Evolutionary conservation across 257 asterid genomes (phyloP).

Genomic region (Solanum pinnatisectum): DNA sequence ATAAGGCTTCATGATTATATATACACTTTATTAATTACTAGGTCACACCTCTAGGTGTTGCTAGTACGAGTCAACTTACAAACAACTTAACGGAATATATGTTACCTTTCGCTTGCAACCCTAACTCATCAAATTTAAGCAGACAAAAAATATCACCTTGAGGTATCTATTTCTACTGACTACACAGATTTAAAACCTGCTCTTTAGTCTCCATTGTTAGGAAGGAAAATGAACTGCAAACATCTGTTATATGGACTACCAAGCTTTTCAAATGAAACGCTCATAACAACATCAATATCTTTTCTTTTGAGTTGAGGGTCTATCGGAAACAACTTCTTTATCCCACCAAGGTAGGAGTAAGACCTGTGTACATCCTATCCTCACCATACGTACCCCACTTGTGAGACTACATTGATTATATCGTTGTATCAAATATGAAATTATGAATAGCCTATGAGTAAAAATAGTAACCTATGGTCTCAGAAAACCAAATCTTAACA

Average conservation of each 20-base stretch:
- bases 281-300: background rate
- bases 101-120: background rate
- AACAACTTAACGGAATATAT: background rate
- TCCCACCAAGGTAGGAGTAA: background rate
- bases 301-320: background rate
- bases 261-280: background rate
- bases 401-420: background rate
- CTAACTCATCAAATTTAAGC: background rate
- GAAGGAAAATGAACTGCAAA: background rate
- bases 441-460: background rate
- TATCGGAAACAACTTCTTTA: background rate
- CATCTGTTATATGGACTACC: background rate
- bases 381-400: background rate
- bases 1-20: background rate
- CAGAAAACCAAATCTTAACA: background rate
- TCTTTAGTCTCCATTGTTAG: background rate
- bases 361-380: background rate
- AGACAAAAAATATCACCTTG: background rate
- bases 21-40: background rate
- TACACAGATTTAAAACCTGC: background rate
- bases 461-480: background rate
- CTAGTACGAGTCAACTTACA: background rate
- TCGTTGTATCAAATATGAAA: background rate
- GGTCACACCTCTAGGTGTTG: background rate
- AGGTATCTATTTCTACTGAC: background rate